These are phyloP conservation scores for Ramularia collo-cygni DNA, from an alignment of 2,329 filamentous ascomycete species.

Conservation along the genomic window DNA sequence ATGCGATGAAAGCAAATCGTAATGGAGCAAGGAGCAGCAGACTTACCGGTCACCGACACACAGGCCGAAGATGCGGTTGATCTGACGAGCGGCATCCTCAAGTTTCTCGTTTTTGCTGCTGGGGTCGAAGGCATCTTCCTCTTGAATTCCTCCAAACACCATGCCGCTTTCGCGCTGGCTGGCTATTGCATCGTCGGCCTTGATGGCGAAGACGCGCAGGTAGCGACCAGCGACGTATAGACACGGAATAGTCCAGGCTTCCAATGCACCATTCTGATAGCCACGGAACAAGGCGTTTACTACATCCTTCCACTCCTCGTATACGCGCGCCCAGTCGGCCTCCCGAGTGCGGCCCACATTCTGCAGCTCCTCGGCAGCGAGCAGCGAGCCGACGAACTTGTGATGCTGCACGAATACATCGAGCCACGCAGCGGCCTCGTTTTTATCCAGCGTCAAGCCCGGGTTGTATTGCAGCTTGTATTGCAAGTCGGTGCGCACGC, in stretches of 20 bases:
- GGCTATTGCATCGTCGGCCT: conserved; percentile 68
- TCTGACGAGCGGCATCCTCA: conserved; percentile 80
- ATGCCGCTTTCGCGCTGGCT: conserved; percentile 37
- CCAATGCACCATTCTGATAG: conserved; percentile 68
- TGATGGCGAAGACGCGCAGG: conserved; percentile 80
- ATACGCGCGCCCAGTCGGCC: conserved; percentile 73
- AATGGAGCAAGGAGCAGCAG: conserved; percentile 4
- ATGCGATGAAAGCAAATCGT: background rate
- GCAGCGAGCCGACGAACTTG: conserved; percentile 69
- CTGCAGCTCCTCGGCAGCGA: conserved; percentile 55
- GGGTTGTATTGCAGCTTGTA: conserved; percentile 61
- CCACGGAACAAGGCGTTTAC: conserved; percentile 70
- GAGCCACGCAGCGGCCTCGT: conserved; percentile 72
- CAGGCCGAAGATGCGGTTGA: conserved; percentile 86
- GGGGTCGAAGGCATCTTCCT: conserved; percentile 79
- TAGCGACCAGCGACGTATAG: conserved; percentile 84
- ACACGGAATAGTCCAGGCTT: conserved; percentile 87
- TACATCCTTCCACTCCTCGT: conserved; percentile 82
- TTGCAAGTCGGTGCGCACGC: conserved; percentile 62
- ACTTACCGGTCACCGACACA: conserved; percentile 82
- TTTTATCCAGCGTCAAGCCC: conserved; percentile 34
- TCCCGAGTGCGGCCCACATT: conserved; percentile 36
- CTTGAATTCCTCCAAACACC: conserved; percentile 51
- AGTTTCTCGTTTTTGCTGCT: conserved; percentile 74
- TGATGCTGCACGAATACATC: conserved; percentile 81